Percentiles rank a stretch among this genome's conserved stretches.
These are phyloP conservation scores for Oryza glumipatula DNA, from an alignment of 176 grass and related monocot genomes.

Conservation along the genomic window DNA sequence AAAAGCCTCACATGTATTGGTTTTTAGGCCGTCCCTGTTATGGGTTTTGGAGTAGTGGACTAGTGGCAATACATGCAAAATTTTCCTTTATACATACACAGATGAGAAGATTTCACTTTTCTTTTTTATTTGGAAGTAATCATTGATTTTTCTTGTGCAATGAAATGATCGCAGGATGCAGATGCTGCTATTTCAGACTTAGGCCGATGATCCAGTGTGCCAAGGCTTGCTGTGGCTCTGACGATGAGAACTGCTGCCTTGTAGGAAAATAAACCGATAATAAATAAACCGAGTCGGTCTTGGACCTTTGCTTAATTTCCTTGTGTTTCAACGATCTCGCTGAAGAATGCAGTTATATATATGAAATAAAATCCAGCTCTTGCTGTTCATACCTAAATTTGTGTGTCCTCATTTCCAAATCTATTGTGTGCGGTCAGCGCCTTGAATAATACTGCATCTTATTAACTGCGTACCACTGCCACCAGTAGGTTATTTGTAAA, in stretches of 20 bases:
- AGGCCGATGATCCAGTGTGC: constrained; percentile 30
- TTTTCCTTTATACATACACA: no score
- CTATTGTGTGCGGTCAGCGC: no score
- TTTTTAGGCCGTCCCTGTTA: no score
- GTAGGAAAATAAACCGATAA: no score
- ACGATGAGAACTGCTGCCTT: constrained; percentile 30
- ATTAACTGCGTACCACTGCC: no score
- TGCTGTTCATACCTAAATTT: not conserved
- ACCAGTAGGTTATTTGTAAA: no score
- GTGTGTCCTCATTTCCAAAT: no score
- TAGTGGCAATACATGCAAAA: no score
- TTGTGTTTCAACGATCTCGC: not conserved
- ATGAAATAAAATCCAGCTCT: not conserved
- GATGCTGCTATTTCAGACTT: constrained; percentile 21
- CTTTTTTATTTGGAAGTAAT: not conserved
- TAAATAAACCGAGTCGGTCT: not conserved
- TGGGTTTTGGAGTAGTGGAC: no score
- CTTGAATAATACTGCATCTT: no score
- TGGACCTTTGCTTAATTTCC: not conserved
- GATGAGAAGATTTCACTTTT: not conserved
- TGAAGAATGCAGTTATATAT: not conserved
- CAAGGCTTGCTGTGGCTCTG: constrained; percentile 31
- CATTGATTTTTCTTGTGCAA: not conserved
- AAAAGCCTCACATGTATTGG: no score
- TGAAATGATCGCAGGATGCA: constrained; percentile 16